Evolutionary conservation across 148 eudicot genomes (phyloP).

Genomic region (Vaccinium macrocarpon): DNA sequence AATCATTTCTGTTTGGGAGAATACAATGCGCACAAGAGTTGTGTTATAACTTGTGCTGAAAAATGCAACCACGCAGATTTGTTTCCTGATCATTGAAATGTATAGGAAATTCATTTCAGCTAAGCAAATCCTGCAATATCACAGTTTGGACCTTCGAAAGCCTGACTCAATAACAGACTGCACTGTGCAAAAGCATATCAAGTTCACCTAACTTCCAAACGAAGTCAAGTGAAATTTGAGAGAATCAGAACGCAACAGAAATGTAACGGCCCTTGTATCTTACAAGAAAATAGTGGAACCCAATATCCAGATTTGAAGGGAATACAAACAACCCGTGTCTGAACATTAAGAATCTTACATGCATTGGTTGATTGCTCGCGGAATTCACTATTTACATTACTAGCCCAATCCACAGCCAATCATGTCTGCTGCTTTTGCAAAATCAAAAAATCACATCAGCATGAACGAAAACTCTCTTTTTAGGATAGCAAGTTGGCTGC

Average conservation of each 20-base stretch:
- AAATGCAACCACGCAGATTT: no score
- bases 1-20: neutral
- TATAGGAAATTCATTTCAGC: neutral
- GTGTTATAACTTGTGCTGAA: neutral
- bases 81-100: neutral
- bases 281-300: neutral
- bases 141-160: neutral
- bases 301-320: neutral
- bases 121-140: neutral
- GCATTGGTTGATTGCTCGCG: neutral
- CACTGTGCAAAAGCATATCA: neutral
- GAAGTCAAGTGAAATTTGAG: neutral
- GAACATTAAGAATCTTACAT: neutral
- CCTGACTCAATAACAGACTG: neutral
- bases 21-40: neutral
- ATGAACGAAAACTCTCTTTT: neutral
- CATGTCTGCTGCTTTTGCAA: neutral
- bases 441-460: neutral
- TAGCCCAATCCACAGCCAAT: neutral
- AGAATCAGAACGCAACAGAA: neutral
- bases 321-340: neutral
- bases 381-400: neutral
- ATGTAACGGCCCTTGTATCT: neutral
- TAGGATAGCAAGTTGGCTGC: neutral
- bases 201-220: neutral